Conservation (phyloP, 2,329 filamentous ascomycete species). For the Colletotrichum spaethianum region DNA sequence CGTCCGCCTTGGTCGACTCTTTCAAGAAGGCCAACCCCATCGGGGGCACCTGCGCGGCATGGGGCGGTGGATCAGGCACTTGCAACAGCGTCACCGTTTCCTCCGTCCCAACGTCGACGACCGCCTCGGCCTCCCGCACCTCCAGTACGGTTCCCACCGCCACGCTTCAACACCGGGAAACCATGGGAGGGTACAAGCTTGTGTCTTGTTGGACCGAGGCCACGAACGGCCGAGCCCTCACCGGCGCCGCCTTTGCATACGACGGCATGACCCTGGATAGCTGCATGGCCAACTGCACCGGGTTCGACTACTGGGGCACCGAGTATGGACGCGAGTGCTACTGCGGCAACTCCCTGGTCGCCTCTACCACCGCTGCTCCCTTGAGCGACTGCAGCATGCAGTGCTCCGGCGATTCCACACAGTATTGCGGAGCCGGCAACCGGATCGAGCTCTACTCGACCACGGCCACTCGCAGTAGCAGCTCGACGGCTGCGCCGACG, state of each 20-base stretch:
- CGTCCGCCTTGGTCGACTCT: constrained; percentile 55
- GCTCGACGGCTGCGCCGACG: constrained; percentile 49
- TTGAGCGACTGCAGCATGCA: constrained; percentile 54
- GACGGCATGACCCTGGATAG: constrained; percentile 65
- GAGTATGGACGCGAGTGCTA: constrained; percentile 69
- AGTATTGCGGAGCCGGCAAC: constrained; percentile 60
- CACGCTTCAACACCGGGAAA: constrained; percentile 54
- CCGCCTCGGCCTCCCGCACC: constrained; percentile 43
- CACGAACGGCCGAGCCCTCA: constrained; percentile 62
- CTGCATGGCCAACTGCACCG: constrained; percentile 62
- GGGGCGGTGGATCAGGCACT: constrained; percentile 52
- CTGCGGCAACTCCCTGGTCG: constrained; percentile 58
- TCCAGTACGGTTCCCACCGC: constrained; percentile 48
- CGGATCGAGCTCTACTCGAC: constrained; percentile 61
- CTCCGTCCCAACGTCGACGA: constrained; percentile 40
- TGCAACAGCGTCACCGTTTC: constrained; percentile 44
- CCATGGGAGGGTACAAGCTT: constrained; percentile 67
- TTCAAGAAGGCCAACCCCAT: constrained; percentile 65
- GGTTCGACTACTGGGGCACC: constrained; percentile 64
- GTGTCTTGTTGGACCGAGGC: constrained; percentile 72
- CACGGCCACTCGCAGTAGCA: constrained; percentile 51
- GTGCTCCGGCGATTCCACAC: constrained; percentile 57
- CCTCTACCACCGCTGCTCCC: constrained; percentile 47
- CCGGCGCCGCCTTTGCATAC: constrained; percentile 56
- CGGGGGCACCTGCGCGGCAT: constrained; percentile 59